These are phyloP conservation scores for Ogataea pini DNA, from an alignment of 805 yeast species.

Conservation along the genomic window DNA sequence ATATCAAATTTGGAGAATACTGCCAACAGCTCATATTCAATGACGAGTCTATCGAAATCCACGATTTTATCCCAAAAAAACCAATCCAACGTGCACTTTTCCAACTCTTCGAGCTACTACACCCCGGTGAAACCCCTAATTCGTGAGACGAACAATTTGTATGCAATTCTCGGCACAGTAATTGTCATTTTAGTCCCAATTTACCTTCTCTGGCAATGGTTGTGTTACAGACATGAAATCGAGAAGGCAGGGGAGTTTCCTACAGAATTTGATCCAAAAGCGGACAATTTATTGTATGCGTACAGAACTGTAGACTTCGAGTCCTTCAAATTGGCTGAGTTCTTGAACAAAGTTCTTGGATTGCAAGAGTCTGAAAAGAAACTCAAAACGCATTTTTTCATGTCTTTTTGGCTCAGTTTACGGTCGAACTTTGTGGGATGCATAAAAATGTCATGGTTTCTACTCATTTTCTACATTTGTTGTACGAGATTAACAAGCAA, in stretches of 20 bases:
- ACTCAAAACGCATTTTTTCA: conserved; percentile 10
- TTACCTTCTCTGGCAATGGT: conserved; percentile 19
- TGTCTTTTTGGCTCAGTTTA: conserved; percentile 19
- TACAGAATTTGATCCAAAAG: conserved; percentile 2
- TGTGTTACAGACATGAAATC: conserved; percentile 18
- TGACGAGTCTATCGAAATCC: neutral
- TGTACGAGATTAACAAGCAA: neutral
- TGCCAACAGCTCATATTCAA: neutral
- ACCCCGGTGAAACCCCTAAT: neutral
- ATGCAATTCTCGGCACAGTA: conserved; percentile 4
- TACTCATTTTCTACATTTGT: conserved; percentile 9
- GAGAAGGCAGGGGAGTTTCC: conserved; percentile 11
- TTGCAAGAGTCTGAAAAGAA: neutral
- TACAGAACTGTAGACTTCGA: conserved; percentile 20
- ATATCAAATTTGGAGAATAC: neutral
- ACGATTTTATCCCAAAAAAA: neutral
- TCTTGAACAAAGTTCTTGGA: conserved; percentile 2
- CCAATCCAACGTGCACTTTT: neutral
- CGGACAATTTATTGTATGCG: conserved; percentile 14
- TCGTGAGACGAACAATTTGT: neutral
- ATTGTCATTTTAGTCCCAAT: neutral
- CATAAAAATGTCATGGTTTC: conserved; percentile 8
- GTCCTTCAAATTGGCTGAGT: conserved; percentile 9
- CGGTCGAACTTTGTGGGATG: conserved; percentile 16
- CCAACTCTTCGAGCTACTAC: neutral